Evolutionary conservation across 2,329 filamentous ascomycete species (phyloP).

Genomic region (Dactylonectria estremocensis): DNA sequence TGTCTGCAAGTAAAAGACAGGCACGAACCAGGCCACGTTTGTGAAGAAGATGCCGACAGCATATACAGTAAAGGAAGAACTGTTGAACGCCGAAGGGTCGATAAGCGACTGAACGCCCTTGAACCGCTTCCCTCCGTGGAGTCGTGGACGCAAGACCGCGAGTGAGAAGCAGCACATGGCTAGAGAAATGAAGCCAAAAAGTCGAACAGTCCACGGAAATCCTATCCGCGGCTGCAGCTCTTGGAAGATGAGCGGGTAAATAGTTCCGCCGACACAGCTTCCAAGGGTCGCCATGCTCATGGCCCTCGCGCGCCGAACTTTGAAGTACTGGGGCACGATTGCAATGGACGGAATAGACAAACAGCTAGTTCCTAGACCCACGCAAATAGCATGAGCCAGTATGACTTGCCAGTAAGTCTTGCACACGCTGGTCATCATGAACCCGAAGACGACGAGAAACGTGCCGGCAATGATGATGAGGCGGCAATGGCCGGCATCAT

Average conservation of each 20-base stretch:
- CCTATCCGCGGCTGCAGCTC: slow-evolving; percentile 51
- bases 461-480: slow-evolving; percentile 54
- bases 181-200: slow-evolving; percentile 48
- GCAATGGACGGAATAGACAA: slow-evolving; percentile 55
- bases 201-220: slow-evolving; percentile 24
- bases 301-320: slow-evolving; percentile 43
- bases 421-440: slow-evolving; percentile 63
- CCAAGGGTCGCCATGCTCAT: slow-evolving; percentile 61
- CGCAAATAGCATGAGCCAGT: slow-evolving; percentile 57
- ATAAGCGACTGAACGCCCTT: slow-evolving; percentile 1
- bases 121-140: slow-evolving; percentile 10
- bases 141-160: slow-evolving; percentile 19
- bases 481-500: slow-evolving; percentile 60
- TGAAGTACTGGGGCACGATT: slow-evolving; percentile 60
- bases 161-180: slow-evolving; percentile 46
- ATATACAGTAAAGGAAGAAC: slow-evolving; percentile 16
- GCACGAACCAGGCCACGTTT: slow-evolving; percentile 48
- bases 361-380: slow-evolving; percentile 56
- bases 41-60: slow-evolving; percentile 24
- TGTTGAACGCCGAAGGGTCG: slow-evolving; percentile 21
- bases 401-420: slow-evolving; percentile 61
- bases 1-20: slow-evolving; percentile 61
- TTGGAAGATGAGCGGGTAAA: slow-evolving; percentile 58
- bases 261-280: slow-evolving; percentile 56
- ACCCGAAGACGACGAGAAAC: slow-evolving; percentile 56